Evolutionary conservation across 2,329 filamentous ascomycete genomes (phyloP).

Genomic region (Onygena corvina): DNA sequence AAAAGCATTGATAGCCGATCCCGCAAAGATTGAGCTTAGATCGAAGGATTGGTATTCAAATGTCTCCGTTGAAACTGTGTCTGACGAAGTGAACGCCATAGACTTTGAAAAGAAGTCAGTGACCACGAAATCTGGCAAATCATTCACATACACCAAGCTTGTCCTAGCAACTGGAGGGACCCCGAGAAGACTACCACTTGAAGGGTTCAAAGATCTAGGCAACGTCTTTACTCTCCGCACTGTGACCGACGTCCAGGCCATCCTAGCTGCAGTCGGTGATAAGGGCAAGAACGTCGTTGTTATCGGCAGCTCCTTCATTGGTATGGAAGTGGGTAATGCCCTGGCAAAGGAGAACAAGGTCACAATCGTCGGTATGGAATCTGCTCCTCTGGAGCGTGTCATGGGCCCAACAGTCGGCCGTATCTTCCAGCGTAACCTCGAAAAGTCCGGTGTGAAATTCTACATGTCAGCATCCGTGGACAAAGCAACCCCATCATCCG

Average conservation of each 20-base stretch:
- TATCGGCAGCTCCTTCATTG: constrained; percentile 89
- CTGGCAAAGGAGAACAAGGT: constrained; percentile 72
- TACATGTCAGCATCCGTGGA: constrained; percentile 69
- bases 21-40: constrained; percentile 64
- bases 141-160: constrained; percentile 71
- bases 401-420: constrained; percentile 71
- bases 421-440: constrained; percentile 65
- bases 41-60: constrained; percentile 64
- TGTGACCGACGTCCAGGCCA: constrained; percentile 64
- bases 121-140: constrained; percentile 59
- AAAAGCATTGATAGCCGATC: constrained; percentile 77
- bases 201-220: constrained; percentile 70
- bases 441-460: constrained; percentile 83
- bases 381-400: constrained; percentile 69
- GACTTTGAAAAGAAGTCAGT: constrained; percentile 66
- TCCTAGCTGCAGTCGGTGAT: constrained; percentile 63
- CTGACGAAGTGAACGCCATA: constrained; percentile 55
- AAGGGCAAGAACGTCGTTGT: constrained; percentile 87
- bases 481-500: constrained; percentile 60
- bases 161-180: constrained; percentile 80
- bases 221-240: constrained; percentile 80
- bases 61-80: constrained; percentile 45
- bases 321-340: constrained; percentile 87
- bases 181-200: constrained; percentile 61
- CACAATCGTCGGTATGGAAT: constrained; percentile 79